A percentile compares a stretch with the other conserved stretches of the same genome.
Conservation (phyloP, 371 early-diverging fungal species). For the Lichtheimia corymbifera region DNA sequence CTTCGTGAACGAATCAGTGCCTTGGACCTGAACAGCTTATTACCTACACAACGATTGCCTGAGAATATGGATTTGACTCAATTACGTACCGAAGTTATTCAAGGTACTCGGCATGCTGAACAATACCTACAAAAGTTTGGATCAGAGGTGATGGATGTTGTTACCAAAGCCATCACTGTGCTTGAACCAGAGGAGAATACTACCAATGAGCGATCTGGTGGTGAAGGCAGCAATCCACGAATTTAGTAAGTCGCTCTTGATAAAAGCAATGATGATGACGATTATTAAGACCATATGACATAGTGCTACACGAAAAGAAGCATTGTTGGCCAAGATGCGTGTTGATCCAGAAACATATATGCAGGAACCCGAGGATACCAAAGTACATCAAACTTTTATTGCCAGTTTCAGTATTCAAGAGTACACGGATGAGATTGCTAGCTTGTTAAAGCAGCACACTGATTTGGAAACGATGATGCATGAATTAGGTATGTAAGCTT, state of each 20-base stretch:
- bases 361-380: slow-evolving; percentile 16
- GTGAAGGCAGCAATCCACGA: slow-evolving; percentile 6
- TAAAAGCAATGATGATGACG: slow-evolving; percentile 14
- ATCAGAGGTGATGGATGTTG: slow-evolving; percentile 34
- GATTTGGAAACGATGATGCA: slow-evolving; percentile 45
- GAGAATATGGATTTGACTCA: slow-evolving; percentile 45
- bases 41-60: slow-evolving; percentile 28
- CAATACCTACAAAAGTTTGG: slow-evolving; percentile 50
- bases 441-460: slow-evolving; percentile 33
- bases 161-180: slow-evolving; percentile 43
- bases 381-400: slow-evolving; percentile 20
- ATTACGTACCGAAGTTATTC: slow-evolving; percentile 33
- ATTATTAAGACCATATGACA: slow-evolving; percentile 8
- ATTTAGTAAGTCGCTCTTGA: not conserved
- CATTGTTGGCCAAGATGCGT: slow-evolving; percentile 41
- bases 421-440: slow-evolving; percentile 46
- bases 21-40: slow-evolving; percentile 4
- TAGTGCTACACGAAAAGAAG: slow-evolving; percentile 49
- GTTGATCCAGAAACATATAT: slow-evolving; percentile 32
- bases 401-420: slow-evolving; percentile 37
- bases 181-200: slow-evolving; percentile 31
- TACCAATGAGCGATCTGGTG: not conserved
- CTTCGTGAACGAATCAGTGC: slow-evolving; percentile 7
- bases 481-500: slow-evolving; percentile 25
- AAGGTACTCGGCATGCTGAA: slow-evolving; percentile 49